These are phyloP conservation scores for Alternaria sp. DNA, from an alignment of 2,329 filamentous ascomycete species.

Conservation along the genomic window DNA sequence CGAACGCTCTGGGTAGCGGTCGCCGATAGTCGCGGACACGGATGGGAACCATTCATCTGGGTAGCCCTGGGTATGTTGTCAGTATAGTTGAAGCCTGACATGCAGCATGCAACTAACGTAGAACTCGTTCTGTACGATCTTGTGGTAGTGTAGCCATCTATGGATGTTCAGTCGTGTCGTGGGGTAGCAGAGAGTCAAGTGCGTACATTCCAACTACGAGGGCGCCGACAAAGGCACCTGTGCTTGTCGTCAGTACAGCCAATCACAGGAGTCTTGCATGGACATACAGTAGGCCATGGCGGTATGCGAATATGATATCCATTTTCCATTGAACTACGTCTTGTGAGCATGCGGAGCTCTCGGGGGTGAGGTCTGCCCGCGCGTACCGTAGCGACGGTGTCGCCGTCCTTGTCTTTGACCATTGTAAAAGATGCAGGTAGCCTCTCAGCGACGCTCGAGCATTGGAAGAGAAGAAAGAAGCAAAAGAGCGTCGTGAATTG, in stretches of 20 bases:
- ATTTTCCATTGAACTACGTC: constrained; percentile 78
- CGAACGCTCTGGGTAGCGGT: constrained; percentile 94
- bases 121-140: constrained; percentile 97
- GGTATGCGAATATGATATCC: constrained; percentile 91
- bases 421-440: constrained; percentile 49
- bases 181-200: constrained; percentile 4
- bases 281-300: constrained; percentile 75
- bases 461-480: constrained; percentile 30
- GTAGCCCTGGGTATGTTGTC: constrained; percentile 47
- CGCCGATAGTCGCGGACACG: constrained; percentile 95
- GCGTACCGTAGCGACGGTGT: constrained; percentile 66
- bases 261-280: neutral
- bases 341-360: constrained; percentile 42
- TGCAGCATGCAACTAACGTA: constrained; percentile 60
- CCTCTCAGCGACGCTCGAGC: constrained; percentile 17
- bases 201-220: constrained; percentile 73
- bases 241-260: constrained; percentile 21
- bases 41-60: constrained; percentile 97
- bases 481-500: constrained; percentile 42
- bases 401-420: constrained; percentile 70
- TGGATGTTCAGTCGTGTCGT: constrained; percentile 31
- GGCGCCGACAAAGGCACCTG: constrained; percentile 86
- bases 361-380: constrained; percentile 34
- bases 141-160: constrained; percentile 84
- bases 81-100: constrained; percentile 2